Conservation (phyloP, 2,329 filamentous ascomycete species). For the Biscogniauxia marginata region DNA sequence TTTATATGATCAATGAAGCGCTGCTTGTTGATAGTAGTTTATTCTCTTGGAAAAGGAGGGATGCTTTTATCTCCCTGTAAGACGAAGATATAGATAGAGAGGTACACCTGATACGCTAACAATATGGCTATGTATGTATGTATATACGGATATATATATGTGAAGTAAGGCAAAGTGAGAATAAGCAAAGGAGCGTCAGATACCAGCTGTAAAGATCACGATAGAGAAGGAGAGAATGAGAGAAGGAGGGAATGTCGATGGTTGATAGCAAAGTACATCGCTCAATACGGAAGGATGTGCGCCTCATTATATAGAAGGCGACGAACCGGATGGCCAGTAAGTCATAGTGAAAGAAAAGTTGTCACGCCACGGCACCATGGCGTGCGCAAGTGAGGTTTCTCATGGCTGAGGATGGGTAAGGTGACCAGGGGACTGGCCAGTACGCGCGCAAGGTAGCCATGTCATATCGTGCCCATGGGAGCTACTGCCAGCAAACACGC, state of each 20-base stretch:
- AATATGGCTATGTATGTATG: constrained; percentile 1
- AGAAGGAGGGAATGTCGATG: constrained; percentile 13
- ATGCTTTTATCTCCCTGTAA: neutral
- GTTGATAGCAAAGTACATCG: constrained; percentile 18
- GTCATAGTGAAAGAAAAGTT: neutral
- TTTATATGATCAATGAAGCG: neutral
- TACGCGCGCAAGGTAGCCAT: neutral
- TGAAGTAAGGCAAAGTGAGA: constrained; percentile 9
- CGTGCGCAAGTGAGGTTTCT: neutral
- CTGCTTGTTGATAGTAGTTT: neutral
- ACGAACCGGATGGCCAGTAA: neutral
- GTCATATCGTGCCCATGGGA: neutral
- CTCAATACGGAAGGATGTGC: constrained; percentile 12
- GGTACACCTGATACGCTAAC: constrained; percentile 8
- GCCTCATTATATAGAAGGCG: neutral
- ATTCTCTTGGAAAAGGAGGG: neutral
- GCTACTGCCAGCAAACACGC: neutral
- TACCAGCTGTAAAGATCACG: constrained; percentile 21
- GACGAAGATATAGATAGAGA: constrained; percentile 6
- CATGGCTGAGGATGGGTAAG: neutral
- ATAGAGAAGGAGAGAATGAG: neutral
- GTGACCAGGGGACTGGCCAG: neutral
- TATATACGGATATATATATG: constrained; percentile 17
- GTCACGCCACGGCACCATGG: neutral
- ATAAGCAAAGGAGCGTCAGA: constrained; percentile 23